A percentile compares a stretch with the other conserved stretches of the same genome.
Evolutionary conservation across 108 stramenopile genomes (phyloP).

Genomic region (Cyclotella kingstonii): DNA sequence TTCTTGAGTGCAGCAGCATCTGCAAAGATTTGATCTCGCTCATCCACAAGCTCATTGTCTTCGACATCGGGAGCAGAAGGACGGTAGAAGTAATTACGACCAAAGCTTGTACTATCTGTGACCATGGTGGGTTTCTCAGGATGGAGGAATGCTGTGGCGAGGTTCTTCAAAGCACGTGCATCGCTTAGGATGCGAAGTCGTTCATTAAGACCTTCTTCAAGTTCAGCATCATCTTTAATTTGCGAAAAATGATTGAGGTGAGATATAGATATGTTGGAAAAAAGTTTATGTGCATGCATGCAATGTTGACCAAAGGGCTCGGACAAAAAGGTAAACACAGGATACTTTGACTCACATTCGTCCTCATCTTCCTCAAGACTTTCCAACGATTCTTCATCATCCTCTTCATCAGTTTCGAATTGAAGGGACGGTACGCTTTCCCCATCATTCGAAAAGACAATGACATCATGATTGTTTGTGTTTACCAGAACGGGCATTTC

Average conservation of each 20-base stretch:
- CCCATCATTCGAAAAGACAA: slow-evolving; percentile 37
- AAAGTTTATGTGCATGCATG: neutral
- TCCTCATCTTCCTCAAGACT: slow-evolving; percentile 24
- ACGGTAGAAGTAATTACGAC: slow-evolving; percentile 36
- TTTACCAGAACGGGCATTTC: slow-evolving; percentile 15
- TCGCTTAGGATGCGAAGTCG: slow-evolving; percentile 70
- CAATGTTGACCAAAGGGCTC: slow-evolving; percentile 21
- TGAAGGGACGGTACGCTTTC: slow-evolving; percentile 48
- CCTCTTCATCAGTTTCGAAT: slow-evolving; percentile 42
- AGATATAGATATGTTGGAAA: slow-evolving; percentile 2
- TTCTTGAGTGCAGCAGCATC: slow-evolving; percentile 30
- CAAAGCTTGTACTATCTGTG: slow-evolving; percentile 5
- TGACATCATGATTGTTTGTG: slow-evolving; percentile 32
- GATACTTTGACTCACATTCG: slow-evolving; percentile 11
- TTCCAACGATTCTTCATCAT: slow-evolving; percentile 43
- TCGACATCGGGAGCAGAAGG: slow-evolving; percentile 54
- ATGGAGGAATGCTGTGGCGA: slow-evolving; percentile 18
- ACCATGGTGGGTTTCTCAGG: slow-evolving; percentile 13
- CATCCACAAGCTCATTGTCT: slow-evolving; percentile 17
- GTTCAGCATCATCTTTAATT: slow-evolving; percentile 53
- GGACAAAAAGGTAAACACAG: neutral
- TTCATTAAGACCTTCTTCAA: slow-evolving; percentile 56
- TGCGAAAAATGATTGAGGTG: neutral
- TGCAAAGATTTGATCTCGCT: slow-evolving; percentile 18
- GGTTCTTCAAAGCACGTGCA: slow-evolving; percentile 39